These are phyloP conservation scores for Yueomyces sinensis DNA, from an alignment of 805 yeast genomes.

Conservation along the genomic window DNA sequence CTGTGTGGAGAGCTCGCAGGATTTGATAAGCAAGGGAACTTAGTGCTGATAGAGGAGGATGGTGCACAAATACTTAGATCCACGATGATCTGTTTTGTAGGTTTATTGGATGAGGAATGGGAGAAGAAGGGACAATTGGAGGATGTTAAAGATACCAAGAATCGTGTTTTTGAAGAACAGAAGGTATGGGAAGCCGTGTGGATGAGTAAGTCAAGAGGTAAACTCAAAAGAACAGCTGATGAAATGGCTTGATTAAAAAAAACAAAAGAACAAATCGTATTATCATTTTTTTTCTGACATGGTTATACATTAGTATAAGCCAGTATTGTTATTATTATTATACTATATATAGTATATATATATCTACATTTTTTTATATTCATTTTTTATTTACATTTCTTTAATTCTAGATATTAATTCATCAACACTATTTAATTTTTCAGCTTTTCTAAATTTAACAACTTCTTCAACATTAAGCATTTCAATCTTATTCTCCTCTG, in stretches of 20 bases:
- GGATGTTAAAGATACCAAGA: slow-evolving; percentile 14
- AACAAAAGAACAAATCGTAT: too few relatives aligned
- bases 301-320: too few relatives aligned
- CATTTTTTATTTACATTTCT: too few relatives aligned
- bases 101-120: slow-evolving; percentile 7
- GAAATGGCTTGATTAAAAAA: too few relatives aligned
- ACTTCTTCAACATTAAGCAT: slow-evolving; percentile 74
- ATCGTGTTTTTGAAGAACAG: slow-evolving; percentile 14
- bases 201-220: slow-evolving; percentile 1
- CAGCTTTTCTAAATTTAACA: slow-evolving; percentile 66
- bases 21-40: slow-evolving; percentile 51
- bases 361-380: neutral
- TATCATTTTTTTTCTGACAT: too few relatives aligned
- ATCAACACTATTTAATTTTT: slow-evolving; percentile 68
- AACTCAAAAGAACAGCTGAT: too few relatives aligned
- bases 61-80: slow-evolving; percentile 17
- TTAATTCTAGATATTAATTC: slow-evolving; percentile 70
- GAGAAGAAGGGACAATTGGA: neutral
- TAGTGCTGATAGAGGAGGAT: slow-evolving; percentile 37
- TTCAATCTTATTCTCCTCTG: slow-evolving; percentile 49
- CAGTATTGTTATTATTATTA: too few relatives aligned
- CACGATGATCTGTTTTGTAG: slow-evolving; percentile 21
- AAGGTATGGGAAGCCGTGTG: slow-evolving; percentile 18
- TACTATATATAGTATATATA: neutral
- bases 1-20: slow-evolving; percentile 40